Evolutionary conservation across 768 basidiomycete species (phyloP).

Genomic region (Macrolepiota fuliginosa): DNA sequence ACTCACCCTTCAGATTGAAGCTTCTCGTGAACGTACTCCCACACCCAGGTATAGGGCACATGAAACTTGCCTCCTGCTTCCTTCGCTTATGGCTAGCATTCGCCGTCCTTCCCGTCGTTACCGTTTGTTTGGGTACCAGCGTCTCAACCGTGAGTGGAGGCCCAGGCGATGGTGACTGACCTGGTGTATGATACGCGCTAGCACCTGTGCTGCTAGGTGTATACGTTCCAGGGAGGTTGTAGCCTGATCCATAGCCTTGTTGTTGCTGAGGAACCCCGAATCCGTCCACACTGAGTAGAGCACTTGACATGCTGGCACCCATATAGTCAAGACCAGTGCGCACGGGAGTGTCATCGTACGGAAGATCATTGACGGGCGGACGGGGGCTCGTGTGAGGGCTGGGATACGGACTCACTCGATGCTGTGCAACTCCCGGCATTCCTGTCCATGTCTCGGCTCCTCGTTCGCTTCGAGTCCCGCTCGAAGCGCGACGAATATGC

Average conservation of each 20-base stretch:
- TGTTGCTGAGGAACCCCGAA: neutral
- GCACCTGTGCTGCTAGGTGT: conserved; percentile 11
- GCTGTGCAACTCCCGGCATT: conserved; percentile 22
- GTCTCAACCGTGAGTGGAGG: conserved; percentile 10
- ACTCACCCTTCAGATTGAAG: conserved; percentile 87
- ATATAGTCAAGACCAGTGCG: neutral
- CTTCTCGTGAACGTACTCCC: conserved; percentile 88
- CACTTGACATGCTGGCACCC: conserved; percentile 2
- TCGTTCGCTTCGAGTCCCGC: conserved; percentile 39
- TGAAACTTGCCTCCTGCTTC: conserved; percentile 86
- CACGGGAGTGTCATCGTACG: conserved; percentile 21
- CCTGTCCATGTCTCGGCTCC: conserved; percentile 30
- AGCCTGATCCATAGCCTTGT: conserved; percentile 9
- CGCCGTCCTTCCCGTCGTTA: conserved; percentile 87
- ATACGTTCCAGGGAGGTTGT: conserved; percentile 15
- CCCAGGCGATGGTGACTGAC: conserved; percentile 9
- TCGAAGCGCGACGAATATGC: conserved; percentile 40
- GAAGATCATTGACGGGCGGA: conserved; percentile 49
- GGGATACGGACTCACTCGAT: conserved; percentile 61
- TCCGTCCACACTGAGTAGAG: conserved; percentile 8
- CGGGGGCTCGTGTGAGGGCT: conserved; percentile 66
- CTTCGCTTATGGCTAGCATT: conserved; percentile 83
- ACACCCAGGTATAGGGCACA: conserved; percentile 80
- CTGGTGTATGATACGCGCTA: conserved; percentile 12
- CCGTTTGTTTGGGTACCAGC: conserved; percentile 65